phyloP scores from a whole-genome alignment of 805 yeast genomes.

The Zygosaccharomyces lentus region DNA sequence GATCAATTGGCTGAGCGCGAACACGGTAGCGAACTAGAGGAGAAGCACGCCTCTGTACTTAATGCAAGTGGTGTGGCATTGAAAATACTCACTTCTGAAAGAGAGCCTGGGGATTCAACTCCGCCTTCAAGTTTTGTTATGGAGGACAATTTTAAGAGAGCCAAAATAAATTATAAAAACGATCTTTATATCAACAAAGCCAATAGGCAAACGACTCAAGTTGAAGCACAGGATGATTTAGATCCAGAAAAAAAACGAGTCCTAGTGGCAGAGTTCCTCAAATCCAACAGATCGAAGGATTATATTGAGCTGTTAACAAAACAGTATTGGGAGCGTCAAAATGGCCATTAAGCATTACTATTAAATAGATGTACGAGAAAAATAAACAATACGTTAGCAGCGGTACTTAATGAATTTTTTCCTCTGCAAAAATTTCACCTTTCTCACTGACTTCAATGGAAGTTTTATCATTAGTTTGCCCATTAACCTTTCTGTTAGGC shows the following conservation, averaged over 20 bases:
- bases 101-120: background rate
- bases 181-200: conserved; percentile 5
- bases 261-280: conserved; percentile 8
- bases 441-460: background rate
- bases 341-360: background rate
- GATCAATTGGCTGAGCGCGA: conserved; percentile 12
- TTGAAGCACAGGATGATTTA: conserved; percentile 2
- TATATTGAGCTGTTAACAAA: conserved; percentile 3
- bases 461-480: background rate
- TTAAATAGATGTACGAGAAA: background rate
- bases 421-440: background rate
- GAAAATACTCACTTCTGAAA: conserved; percentile 3
- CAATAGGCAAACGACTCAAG: background rate
- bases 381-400: background rate
- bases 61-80: conserved; percentile 10
- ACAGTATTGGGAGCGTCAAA: conserved; percentile 9
- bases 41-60: background rate
- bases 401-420: background rate
- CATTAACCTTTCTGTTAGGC: background rate
- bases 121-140: background rate
- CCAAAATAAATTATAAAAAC: conserved; percentile 2
- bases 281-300: conserved; percentile 5
- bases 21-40: background rate
- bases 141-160: background rate
- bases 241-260: conserved; percentile 4